A percentile compares a stretch with the other conserved stretches of the same genome.
phyloP scores from a whole-genome alignment of 2,329 filamentous ascomycete genomes.

The Aschersonia sp. region DNA sequence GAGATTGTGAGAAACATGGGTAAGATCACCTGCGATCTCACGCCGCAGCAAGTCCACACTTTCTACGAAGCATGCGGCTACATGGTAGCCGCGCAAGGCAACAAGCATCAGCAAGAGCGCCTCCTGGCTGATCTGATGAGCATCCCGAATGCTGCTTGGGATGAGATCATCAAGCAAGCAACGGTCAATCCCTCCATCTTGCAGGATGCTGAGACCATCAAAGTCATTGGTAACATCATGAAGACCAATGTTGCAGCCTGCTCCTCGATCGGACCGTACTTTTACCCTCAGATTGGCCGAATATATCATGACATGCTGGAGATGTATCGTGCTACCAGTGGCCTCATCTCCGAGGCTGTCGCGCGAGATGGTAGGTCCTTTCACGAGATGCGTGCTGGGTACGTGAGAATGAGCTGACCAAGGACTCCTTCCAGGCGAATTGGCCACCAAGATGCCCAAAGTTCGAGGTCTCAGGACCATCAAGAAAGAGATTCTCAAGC shows the following conservation, averaged over 20 bases:
- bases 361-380: constrained; percentile 55
- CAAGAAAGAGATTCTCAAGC: constrained; percentile 98
- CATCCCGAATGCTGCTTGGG: constrained; percentile 88
- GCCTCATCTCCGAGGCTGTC: constrained; percentile 87
- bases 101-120: constrained; percentile 85
- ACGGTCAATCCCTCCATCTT: constrained; percentile 74
- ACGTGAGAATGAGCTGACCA: background rate
- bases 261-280: constrained; percentile 89
- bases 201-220: constrained; percentile 89
- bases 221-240: constrained; percentile 99
- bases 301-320: constrained; percentile 98
- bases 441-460: constrained; percentile 95
- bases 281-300: constrained; percentile 92
- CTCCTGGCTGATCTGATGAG: constrained; percentile 86
- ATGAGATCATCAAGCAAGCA: constrained; percentile 80
- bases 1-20: constrained; percentile 93
- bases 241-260: constrained; percentile 99
- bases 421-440: constrained; percentile 45
- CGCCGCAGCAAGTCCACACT: constrained; percentile 93
- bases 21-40: constrained; percentile 89
- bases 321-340: constrained; percentile 97
- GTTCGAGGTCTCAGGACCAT: constrained; percentile 90
- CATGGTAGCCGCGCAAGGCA: constrained; percentile 96
- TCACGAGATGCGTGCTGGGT: too few relatives aligned
- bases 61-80: constrained; percentile 99